Evolutionary conservation across 805 yeast species (phyloP), one percentile per base, ranked within the genome.

Genomic region (Candida nemodendra): DNA sequence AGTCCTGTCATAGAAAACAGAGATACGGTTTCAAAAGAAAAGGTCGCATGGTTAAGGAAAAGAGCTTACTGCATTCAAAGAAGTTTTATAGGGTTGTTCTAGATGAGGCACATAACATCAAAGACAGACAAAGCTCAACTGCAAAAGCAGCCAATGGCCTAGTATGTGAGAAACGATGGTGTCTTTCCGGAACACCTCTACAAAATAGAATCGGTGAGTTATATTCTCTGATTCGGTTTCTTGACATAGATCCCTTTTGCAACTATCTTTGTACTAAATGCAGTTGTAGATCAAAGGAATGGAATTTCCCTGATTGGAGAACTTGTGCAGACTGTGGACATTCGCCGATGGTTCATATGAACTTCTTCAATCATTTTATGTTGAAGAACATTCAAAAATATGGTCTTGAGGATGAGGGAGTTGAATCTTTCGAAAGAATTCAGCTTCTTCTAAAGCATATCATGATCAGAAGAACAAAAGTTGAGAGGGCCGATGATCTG

Each of bases 61-160:
- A 72, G 43, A 81, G 95, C 16, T 75, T 81, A 0, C 60, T 93
- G 27, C 99, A 93, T 56, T 65, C 74, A 11, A 70, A 85, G 30
- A 71, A 76, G 27, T 93, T 89, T 59, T 84, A 88, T 54, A 68
- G 99, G 40, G 95, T 91, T 7, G 76, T 93, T 12, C 66, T 93
- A 35, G 99, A 93, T 64, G 99, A 93, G 59, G 99, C 99, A 1
- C 99, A 93, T 59, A 91, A 91, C 55, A 91, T 93, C 68, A 93
- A 93, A 57, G 98, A 93, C 60, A 74, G 98, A 41, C 89, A 89
- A 38, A 81, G 93, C 37, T 91, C 91, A 18, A 93, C 99, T 0
- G 90, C 98, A 0, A 81, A 84, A 50, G 95, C 98, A 2, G 96
- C 95, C 1, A 87, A 86, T 56, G 68, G 70, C 42, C 63, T 93